Evolutionary conservation across 129 eudicot species (phyloP).

Genomic region (Chrysanthemum makinoi): DNA sequence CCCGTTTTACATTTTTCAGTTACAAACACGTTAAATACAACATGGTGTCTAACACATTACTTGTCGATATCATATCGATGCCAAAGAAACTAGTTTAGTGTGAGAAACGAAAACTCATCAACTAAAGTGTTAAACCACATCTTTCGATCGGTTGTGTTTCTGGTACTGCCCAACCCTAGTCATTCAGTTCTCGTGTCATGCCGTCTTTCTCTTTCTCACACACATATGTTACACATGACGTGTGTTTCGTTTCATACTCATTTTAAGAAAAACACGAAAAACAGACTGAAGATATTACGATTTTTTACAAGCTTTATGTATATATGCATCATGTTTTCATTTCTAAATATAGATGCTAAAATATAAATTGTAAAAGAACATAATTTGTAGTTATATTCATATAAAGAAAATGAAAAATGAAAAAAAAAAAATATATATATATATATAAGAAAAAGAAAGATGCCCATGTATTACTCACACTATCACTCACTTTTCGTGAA

Average conservation of each 20-base stretch:
- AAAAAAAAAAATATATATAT: neutral
- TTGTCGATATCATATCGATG: neutral
- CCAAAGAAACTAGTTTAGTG: neutral
- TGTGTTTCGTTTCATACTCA: slow-evolving; percentile 21
- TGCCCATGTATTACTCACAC: slow-evolving; percentile 46
- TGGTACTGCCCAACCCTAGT: slow-evolving; percentile 40
- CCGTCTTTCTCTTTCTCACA: slow-evolving; percentile 20
- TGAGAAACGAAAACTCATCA: slow-evolving; percentile 5
- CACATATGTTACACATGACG: slow-evolving; percentile 18
- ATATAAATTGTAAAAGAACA: neutral
- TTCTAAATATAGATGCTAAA: neutral
- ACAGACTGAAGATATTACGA: neutral
- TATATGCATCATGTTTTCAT: neutral
- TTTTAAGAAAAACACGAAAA: neutral
- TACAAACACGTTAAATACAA: slow-evolving; percentile 32
- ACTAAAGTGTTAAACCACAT: slow-evolving; percentile 50
- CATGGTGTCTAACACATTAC: slow-evolving; percentile 8
- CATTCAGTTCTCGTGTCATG: slow-evolving; percentile 34
- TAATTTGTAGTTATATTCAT: neutral
- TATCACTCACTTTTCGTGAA: slow-evolving; percentile 80
- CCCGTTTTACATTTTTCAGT: slow-evolving; percentile 19
- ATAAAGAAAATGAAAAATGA: neutral
- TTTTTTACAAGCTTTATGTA: slow-evolving; percentile 3
- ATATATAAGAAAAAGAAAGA: slow-evolving; percentile 33
- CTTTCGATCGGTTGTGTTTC: slow-evolving; percentile 44